A percentile compares a stretch with the other conserved stretches of the same genome.
Evolutionary conservation across 192 early-diverging fungal genomes (phyloP).

Genomic region (Geranomyces variabilis): DNA sequence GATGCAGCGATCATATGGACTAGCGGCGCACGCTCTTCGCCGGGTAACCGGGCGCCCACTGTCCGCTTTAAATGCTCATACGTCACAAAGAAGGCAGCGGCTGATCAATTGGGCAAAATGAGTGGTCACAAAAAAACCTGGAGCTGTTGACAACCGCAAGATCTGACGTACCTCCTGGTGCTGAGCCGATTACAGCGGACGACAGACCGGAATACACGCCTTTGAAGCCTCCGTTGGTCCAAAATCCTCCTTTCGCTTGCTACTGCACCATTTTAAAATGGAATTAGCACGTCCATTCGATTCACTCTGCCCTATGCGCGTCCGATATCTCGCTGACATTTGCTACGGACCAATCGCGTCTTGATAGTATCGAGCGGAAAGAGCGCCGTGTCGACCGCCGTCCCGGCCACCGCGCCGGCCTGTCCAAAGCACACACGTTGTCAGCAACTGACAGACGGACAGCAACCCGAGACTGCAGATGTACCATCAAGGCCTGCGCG

Average conservation of each 20-base stretch:
- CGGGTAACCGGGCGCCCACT: conserved; percentile 43
- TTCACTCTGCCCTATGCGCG: too few species aligned
- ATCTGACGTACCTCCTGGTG: conserved; percentile 70
- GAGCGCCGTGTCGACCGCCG: conserved; percentile 88
- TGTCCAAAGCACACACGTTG: conserved; percentile 2
- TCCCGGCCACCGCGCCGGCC: conserved; percentile 89
- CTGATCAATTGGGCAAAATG: conserved; percentile 22
- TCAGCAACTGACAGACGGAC: neutral
- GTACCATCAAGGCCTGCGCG: conserved; percentile 7
- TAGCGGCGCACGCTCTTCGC: conserved; percentile 59
- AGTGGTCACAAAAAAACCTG: too few species aligned
- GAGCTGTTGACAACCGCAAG: neutral
- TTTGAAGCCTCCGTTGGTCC: conserved; percentile 29
- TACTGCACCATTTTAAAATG: conserved; percentile 10
- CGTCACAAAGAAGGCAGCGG: conserved; percentile 83
- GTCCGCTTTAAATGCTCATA: conserved; percentile 82
- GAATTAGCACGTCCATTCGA: neutral
- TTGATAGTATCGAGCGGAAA: conserved; percentile 98
- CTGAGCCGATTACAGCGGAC: conserved; percentile 90
- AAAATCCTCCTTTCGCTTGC: conserved; percentile 32
- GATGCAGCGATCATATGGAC: conserved; percentile 90
- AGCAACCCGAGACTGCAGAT: neutral
- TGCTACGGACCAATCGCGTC: conserved; percentile 71
- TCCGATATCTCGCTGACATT: too few species aligned
- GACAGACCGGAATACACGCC: conserved; percentile 91